Conservation (phyloP, 345 rosid genomes). For the Lepidium africanum region DNA sequence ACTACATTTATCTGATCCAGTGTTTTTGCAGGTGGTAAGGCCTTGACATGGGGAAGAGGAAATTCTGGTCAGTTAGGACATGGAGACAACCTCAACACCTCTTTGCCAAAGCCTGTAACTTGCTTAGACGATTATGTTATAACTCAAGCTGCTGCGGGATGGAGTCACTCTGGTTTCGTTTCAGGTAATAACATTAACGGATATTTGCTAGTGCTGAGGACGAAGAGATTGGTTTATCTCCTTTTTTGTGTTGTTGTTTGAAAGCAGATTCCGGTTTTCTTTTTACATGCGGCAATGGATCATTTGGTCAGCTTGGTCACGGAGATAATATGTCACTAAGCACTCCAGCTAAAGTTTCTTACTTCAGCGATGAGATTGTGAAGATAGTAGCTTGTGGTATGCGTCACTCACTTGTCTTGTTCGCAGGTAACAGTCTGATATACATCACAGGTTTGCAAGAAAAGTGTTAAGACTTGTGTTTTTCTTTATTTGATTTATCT, state of each 20-base stretch:
- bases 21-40: conserved; percentile 49
- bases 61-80: conserved; percentile 88
- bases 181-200: conserved; percentile 45
- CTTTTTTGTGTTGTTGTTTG: not conserved
- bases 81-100: conserved; percentile 42
- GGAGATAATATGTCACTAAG: conserved; percentile 49
- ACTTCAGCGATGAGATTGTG: conserved; percentile 46
- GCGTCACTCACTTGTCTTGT: conserved; percentile 87
- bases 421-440: conserved; percentile 42
- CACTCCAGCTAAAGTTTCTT: conserved; percentile 56
- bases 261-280: conserved; percentile 44
- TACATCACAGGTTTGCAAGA: not conserved
- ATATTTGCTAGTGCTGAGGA: not conserved
- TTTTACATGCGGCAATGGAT: conserved; percentile 84
- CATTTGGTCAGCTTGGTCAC: conserved; percentile 96
- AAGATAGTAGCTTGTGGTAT: conserved; percentile 73
- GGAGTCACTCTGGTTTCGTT: conserved; percentile 86
- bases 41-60: conserved; percentile 90
- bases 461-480: not conserved
- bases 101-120: conserved; percentile 40
- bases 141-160: conserved; percentile 70
- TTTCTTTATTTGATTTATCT: not conserved
- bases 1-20: not conserved
- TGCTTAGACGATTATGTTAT: conserved; percentile 34
- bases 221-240: not conserved